Base-by-base conservation (phyloP, 1,284 basidiomycete genomes). In the Trametes sp. region DNA sequence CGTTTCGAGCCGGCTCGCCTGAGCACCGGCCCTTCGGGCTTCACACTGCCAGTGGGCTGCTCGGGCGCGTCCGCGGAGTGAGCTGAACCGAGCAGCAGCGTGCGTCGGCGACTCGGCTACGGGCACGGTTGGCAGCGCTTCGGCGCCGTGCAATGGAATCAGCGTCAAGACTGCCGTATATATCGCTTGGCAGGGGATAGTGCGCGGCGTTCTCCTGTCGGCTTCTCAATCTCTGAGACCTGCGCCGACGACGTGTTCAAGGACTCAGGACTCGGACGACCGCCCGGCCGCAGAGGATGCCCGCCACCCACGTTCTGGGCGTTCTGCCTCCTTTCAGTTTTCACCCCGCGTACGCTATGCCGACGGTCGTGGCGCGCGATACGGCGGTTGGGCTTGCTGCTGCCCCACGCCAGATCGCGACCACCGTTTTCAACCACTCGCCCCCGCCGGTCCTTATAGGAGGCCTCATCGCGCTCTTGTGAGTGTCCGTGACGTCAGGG, bases 361-460 rank as follows among this genome's bases (percentile, higher is more conserved):
- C 44, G 6, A 24, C 38, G 5, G 33, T 16, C n/a, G 35, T 38
- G 42, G 19, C 42, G 29, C 42, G 44, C 31, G 33, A 54, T 19
- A 26, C 24, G 19, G 35, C 35, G 26, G 44, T 21, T 8, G 46
- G 31, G 24, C 10, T 19, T 16, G 9, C 19, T 8, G 4, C 16
- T 14, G 19, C 23, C 19, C 29, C 51, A 26, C n/a, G 53, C 36
- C 50, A 49, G 33, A 23, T 33, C 24, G 14, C 53, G 10, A n/a
- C 16, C 7, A 45, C 59, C 19, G 56, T 63, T 6, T 63, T 45
- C 56, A 59, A 61, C 36, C 65, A 66, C 31, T 52, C 65, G 2
- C 65, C 65, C 3, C 65, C 65, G 8, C 59, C 65, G n/a, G 65
- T 66, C 14, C 57, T 66, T n/a, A 5, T 66, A 23, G 65, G 65